Evolutionary conservation across 345 rosid species (phyloP).

Genomic region (Reutealis trisperma): DNA sequence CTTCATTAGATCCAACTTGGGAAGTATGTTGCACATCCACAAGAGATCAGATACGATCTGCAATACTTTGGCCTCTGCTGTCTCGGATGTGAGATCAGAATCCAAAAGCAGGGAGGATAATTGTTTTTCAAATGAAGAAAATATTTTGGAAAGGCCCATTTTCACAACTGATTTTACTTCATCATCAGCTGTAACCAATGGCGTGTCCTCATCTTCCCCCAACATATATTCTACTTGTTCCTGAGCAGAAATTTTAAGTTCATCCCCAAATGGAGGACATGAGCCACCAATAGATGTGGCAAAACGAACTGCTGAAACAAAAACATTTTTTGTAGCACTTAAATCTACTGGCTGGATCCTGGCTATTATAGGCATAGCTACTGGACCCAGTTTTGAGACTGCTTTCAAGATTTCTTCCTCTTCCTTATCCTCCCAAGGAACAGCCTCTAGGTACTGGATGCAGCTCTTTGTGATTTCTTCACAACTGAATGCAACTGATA

Average conservation of each 20-base stretch:
- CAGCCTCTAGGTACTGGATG: constrained; percentile 53
- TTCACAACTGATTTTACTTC: constrained; percentile 67
- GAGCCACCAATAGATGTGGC: constrained; percentile 63
- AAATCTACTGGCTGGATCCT: constrained; percentile 54
- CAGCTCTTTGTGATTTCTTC: constrained; percentile 47
- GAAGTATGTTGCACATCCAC: constrained; percentile 81
- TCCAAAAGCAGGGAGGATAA: constrained; percentile 50
- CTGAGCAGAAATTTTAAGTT: constrained; percentile 81
- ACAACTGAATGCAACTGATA: constrained; percentile 43
- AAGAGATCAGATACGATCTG: constrained; percentile 56
- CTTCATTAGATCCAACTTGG: constrained; percentile 74
- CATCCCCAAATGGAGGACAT: constrained; percentile 56
- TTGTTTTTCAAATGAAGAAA: constrained; percentile 51
- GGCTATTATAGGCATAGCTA: constrained; percentile 57
- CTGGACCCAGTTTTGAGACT: constrained; percentile 40
- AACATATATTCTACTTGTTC: constrained; percentile 93
- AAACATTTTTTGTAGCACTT: constrained; percentile 56
- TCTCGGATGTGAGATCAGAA: constrained; percentile 33
- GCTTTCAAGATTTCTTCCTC: constrained; percentile 51
- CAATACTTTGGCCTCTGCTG: constrained; percentile 41
- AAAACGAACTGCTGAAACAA: constrained; percentile 72
- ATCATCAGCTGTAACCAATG: constrained; percentile 55
- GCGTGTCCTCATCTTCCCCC: constrained; percentile 60
- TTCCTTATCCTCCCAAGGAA: constrained; percentile 57
- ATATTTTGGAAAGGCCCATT: constrained; percentile 53